Evolutionary conservation across 164 flowering plant species (phyloP).

Genomic region (Vitis riparia): DNA sequence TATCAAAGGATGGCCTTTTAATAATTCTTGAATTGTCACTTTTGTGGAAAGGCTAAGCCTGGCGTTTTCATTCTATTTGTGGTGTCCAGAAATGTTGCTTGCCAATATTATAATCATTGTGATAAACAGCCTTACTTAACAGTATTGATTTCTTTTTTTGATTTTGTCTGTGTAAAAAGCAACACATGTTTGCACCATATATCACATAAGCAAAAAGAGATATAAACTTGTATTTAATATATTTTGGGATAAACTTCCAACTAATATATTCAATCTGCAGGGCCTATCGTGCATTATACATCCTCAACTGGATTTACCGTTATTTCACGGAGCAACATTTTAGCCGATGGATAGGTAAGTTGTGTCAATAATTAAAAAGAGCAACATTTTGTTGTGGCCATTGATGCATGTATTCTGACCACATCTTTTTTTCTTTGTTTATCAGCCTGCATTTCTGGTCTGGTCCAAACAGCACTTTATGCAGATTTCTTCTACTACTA

Average conservation of each 20-base stretch:
- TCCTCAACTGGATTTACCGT: slow-evolving; percentile 89
- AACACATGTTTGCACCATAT: too few relatives aligned
- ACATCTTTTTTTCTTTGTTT: slow-evolving; percentile 4
- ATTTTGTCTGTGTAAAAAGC: background rate
- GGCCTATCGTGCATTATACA: slow-evolving; percentile 82
- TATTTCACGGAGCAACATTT: slow-evolving; percentile 67
- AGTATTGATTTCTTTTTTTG: background rate
- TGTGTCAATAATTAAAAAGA: background rate
- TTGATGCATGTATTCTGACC: background rate
- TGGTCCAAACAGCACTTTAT: slow-evolving; percentile 77
- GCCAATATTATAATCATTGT: too few relatives aligned
- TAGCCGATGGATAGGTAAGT: slow-evolving; percentile 74
- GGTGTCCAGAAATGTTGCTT: too few relatives aligned
- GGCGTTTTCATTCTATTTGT: too few relatives aligned
- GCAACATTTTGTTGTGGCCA: background rate
- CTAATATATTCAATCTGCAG: slow-evolving; percentile 35
- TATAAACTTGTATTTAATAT: background rate
- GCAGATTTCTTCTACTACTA: slow-evolving; percentile 86
- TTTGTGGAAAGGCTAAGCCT: too few relatives aligned
- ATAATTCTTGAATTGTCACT: too few relatives aligned
- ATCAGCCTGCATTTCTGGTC: slow-evolving; percentile 70
- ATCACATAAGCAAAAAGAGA: too few relatives aligned
- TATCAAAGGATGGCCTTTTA: too few relatives aligned
- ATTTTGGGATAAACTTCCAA: background rate
- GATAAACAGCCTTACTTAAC: too few relatives aligned